Conservation (phyloP, 306 rosid genomes). For the Phaseolus lunatus region DNA sequence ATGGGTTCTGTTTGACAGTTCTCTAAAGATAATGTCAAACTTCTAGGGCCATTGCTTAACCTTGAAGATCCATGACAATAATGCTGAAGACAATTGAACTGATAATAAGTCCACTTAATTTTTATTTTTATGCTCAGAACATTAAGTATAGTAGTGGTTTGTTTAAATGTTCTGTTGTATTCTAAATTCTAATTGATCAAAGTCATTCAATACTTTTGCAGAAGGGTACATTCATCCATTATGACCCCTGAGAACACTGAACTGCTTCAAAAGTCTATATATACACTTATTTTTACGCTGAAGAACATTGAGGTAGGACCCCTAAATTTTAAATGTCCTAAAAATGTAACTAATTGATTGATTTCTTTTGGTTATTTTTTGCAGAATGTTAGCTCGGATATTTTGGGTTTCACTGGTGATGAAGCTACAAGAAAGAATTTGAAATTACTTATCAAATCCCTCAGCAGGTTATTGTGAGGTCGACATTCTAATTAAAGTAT, state of each 20-base stretch:
- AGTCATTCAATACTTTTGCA: conserved; percentile 36
- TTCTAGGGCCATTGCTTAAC: not conserved
- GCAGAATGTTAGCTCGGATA: conserved; percentile 88
- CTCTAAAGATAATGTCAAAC: conserved; percentile 3
- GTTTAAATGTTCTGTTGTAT: not conserved
- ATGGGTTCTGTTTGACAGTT: not conserved
- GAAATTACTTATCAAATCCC: conserved; percentile 85
- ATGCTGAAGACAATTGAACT: conserved; percentile 19
- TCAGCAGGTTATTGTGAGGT: conserved; percentile 82
- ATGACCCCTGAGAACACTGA: conserved; percentile 91
- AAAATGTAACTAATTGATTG: not conserved
- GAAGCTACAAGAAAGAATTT: conserved; percentile 81
- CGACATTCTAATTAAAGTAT: conserved; percentile 28
- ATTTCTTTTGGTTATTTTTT: conserved; percentile 22
- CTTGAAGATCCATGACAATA: not conserved
- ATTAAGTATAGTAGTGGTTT: conserved; percentile 7
- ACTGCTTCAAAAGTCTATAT: conserved; percentile 79
- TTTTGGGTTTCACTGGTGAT: conserved; percentile 89
- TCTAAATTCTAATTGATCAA: conserved; percentile 10
- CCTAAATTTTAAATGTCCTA: not conserved
- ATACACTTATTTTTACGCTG: conserved; percentile 78
- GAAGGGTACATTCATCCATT: conserved; percentile 72
- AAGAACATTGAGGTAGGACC: conserved; percentile 82
- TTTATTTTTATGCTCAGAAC: conserved; percentile 11
- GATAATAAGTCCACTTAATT: conserved; percentile 1